Conservation (phyloP, 768 basidiomycete genomes). For the Paxillus ammoniavirescens region DNA sequence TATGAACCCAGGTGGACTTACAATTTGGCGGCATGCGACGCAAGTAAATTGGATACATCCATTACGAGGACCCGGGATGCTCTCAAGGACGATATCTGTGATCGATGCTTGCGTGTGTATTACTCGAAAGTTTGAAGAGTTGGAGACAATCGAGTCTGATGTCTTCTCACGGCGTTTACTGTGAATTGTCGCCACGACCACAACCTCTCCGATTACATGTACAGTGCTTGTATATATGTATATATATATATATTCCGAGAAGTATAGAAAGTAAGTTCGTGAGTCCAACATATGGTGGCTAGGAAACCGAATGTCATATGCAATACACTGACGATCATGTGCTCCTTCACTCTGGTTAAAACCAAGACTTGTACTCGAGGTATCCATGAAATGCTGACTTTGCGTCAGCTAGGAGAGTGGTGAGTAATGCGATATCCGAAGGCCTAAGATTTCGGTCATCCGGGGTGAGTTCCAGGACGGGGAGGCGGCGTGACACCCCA, state of each 20-base stretch:
- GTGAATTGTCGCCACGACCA: no score
- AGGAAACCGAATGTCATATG: no score
- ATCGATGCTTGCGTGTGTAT: no score
- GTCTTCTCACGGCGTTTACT: no score
- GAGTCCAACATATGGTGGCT: no score
- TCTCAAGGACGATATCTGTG: not conserved
- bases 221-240: no score
- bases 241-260: no score
- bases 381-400: slow-evolving; percentile 14
- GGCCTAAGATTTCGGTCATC: slow-evolving; percentile 8
- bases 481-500: not conserved
- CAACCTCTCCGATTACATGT: no score
- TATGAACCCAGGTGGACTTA: slow-evolving; percentile 34
- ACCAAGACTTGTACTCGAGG: not conserved
- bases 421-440: slow-evolving; percentile 7
- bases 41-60: slow-evolving; percentile 82
- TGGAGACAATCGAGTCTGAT: no score
- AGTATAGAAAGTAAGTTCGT: no score
- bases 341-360: not conserved
- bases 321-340: not conserved
- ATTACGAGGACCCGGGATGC: slow-evolving; percentile 35
- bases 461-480: slow-evolving; percentile 2
- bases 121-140: no score
- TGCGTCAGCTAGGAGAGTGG: slow-evolving; percentile 17
- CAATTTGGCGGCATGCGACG: slow-evolving; percentile 71